Percentiles rank a stretch among this genome's conserved stretches.
Conservation (phyloP, 192 early-diverging fungal species). For the Gigaspora rosea region DNA sequence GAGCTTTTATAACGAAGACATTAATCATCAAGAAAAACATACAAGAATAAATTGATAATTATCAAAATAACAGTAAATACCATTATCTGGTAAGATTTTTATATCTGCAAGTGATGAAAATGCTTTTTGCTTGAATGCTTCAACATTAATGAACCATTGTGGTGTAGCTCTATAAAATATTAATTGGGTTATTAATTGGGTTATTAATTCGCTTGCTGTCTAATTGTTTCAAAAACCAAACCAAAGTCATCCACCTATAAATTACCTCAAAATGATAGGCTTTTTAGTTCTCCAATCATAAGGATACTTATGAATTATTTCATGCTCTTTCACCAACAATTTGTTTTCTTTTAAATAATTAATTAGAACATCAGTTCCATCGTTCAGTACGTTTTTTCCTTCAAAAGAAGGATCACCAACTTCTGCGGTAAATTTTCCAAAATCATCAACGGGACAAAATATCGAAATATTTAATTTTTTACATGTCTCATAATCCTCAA, state of each 20-base stretch:
- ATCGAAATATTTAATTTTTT: constrained; percentile 55
- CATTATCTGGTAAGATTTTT: constrained; percentile 59
- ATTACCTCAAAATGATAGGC: constrained; percentile 66
- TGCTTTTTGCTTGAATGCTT: constrained; percentile 61
- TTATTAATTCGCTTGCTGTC: not conserved
- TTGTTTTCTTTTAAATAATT: constrained; percentile 46
- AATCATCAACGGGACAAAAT: constrained; percentile 72
- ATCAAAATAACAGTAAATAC: constrained; percentile 32
- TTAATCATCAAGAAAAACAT: not conserved
- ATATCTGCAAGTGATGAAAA: constrained; percentile 57
- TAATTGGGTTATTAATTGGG: not conserved
- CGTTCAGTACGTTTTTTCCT: constrained; percentile 60
- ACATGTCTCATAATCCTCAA: constrained; percentile 78
- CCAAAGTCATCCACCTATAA: no score
- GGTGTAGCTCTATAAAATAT: constrained; percentile 62
- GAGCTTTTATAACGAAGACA: constrained; percentile 12
- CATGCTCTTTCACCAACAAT: constrained; percentile 51
- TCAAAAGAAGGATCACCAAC: constrained; percentile 56
- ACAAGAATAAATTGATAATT: not conserved
- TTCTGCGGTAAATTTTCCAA: constrained; percentile 68
- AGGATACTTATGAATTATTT: constrained; percentile 73
- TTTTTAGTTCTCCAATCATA: constrained; percentile 86
- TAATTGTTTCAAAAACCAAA: not conserved
- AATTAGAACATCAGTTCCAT: constrained; percentile 62
- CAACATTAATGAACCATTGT: constrained; percentile 82